Evolutionary conservation across 2,329 filamentous ascomycete genomes (phyloP).

Genomic region (Hyphodiscus sp.): DNA sequence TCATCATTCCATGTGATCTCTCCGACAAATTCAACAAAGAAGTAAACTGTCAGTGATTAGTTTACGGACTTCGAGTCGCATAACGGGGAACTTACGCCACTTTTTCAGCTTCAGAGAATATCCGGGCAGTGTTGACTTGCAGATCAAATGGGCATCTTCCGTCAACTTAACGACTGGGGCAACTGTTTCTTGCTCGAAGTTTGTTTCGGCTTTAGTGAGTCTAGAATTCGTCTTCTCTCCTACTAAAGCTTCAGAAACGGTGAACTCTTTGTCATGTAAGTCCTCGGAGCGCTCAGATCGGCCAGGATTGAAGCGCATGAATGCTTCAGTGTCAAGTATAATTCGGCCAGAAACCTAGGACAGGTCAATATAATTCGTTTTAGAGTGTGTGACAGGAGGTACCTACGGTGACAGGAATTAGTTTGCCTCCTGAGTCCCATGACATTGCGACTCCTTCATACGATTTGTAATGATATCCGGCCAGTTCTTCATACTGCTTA

Average conservation of each 20-base stretch:
- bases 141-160: conserved; percentile 3
- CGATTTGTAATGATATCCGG: conserved; percentile 41
- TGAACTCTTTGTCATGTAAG: conserved; percentile 1
- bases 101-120: conserved; percentile 9
- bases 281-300: neutral
- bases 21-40: conserved; percentile 38
- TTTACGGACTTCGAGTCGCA: conserved; percentile 15
- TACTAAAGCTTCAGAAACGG: neutral
- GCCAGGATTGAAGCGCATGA: conserved; percentile 4
- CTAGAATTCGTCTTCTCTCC: neutral
- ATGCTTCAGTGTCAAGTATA: conserved; percentile 10
- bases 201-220: neutral
- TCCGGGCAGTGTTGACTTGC: conserved; percentile 1
- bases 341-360: conserved; percentile 7
- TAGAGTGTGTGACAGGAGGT: neutral
- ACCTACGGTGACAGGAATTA: conserved; percentile 3
- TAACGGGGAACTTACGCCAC: conserved; percentile 3
- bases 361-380: neutral
- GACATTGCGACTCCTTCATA: conserved; percentile 18
- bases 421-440: conserved; percentile 1
- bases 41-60: conserved; percentile 42
- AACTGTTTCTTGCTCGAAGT: neutral
- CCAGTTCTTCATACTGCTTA: conserved; percentile 37
- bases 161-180: neutral
- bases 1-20: conserved; percentile 41